Percentiles rank a stretch among this genome's conserved stretches.
phyloP scores from a whole-genome alignment of 306 rosid genomes.

The Quercus rubra region DNA sequence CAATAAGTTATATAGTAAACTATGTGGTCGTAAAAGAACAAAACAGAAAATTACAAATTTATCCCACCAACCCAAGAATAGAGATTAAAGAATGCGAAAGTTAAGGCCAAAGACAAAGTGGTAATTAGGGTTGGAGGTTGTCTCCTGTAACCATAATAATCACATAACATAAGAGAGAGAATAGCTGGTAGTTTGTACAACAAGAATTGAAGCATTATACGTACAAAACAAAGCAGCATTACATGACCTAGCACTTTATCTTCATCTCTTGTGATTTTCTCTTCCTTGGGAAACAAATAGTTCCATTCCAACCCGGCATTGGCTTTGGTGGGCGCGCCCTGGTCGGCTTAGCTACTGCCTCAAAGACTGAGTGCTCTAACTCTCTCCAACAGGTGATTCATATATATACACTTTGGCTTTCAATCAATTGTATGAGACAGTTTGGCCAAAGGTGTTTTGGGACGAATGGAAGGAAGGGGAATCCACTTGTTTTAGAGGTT shows the following conservation, averaged over 20 bases:
- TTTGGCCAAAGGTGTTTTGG: too few relatives aligned
- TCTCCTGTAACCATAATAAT: slow-evolving; percentile 25
- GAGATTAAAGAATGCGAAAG: neutral
- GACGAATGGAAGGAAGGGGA: too few relatives aligned
- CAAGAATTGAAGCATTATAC: neutral
- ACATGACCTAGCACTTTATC: neutral
- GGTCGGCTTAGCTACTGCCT: slow-evolving; percentile 56
- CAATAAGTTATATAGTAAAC: too few relatives aligned
- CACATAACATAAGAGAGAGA: slow-evolving; percentile 15
- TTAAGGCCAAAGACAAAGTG: slow-evolving; percentile 29
- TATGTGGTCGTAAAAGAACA: neutral
- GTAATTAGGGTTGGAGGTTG: slow-evolving; percentile 40
- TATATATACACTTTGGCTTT: too few relatives aligned
- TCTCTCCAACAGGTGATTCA: neutral
- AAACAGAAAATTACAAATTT: neutral
- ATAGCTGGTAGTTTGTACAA: slow-evolving; percentile 1
- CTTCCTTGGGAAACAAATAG: slow-evolving; percentile 55
- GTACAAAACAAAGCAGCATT: neutral
- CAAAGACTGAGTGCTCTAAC: neutral
- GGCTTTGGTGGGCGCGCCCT: slow-evolving; percentile 67
- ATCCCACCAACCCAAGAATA: slow-evolving; percentile 22
- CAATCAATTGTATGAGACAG: neutral
- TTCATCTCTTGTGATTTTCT: slow-evolving; percentile 1
- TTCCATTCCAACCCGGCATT: slow-evolving; percentile 52
- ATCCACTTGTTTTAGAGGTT: too few relatives aligned